Conservation (phyloP, 1,284 basidiomycete genomes). For the Trichosporon asahii region DNA sequence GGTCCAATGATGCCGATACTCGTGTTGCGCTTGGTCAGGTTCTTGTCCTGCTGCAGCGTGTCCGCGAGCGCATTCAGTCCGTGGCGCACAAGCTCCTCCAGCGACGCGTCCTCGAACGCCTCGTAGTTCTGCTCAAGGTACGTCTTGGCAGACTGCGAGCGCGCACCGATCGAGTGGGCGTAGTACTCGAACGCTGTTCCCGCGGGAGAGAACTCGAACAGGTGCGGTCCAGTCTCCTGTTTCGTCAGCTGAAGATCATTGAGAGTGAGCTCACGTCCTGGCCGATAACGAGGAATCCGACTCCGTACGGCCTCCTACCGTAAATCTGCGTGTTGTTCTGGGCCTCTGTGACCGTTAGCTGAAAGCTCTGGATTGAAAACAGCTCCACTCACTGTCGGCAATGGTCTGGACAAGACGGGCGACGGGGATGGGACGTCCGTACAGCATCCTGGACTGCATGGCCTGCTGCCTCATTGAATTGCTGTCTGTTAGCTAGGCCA, state of each 20-base stretch:
- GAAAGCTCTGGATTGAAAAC: constrained; percentile 6
- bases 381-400: constrained; percentile 70
- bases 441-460: constrained; percentile 89
- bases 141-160: constrained; percentile 96
- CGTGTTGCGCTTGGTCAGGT: constrained; percentile 84
- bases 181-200: constrained; percentile 98
- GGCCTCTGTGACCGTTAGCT: constrained; percentile 63
- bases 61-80: constrained; percentile 89
- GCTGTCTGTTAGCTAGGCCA: constrained; percentile 53
- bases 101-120: constrained; percentile 66
- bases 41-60: constrained; percentile 95
- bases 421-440: constrained; percentile 90
- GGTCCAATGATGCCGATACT: constrained; percentile 86
- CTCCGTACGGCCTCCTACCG: constrained; percentile 94
- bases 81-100: constrained; percentile 66
- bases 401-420: constrained; percentile 88
- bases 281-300: constrained; percentile 96
- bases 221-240: constrained; percentile 82
- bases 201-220: constrained; percentile 96
- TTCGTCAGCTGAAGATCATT: constrained; percentile 4
- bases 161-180: constrained; percentile 96
- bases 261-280: constrained; percentile 60
- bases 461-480: constrained; percentile 99
- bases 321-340: constrained; percentile 99
- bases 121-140: constrained; percentile 94